Conservation (phyloP, 2,329 filamentous ascomycete genomes). For the Hirsutella thompsonii region DNA sequence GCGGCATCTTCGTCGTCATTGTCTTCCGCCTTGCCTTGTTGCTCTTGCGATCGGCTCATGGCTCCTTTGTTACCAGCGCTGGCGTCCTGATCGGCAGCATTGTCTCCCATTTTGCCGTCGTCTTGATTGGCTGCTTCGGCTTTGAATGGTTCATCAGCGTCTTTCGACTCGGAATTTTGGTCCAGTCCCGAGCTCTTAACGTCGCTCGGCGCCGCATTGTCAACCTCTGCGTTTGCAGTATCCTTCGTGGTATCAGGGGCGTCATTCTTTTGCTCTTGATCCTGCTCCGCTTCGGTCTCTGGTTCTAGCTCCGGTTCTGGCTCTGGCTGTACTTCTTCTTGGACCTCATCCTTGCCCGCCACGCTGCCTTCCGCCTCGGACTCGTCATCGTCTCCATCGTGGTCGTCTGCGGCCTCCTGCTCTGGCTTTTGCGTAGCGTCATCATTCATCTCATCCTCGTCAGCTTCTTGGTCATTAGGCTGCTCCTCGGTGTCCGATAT, state of each 20-base stretch:
- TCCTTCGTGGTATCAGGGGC: slow-evolving; percentile 25
- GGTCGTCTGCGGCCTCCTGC: slow-evolving; percentile 17
- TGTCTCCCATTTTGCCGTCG: slow-evolving; percentile 52
- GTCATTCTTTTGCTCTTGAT: slow-evolving; percentile 26
- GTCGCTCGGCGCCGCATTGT: slow-evolving; percentile 52
- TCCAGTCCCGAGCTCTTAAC: slow-evolving; percentile 52
- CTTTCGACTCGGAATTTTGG: slow-evolving; percentile 47
- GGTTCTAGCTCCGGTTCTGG: slow-evolving; percentile 14
- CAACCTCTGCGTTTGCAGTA: slow-evolving; percentile 37
- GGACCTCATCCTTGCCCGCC: slow-evolving; percentile 37
- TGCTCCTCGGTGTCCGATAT: slow-evolving; percentile 39
- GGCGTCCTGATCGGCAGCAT: slow-evolving; percentile 49
- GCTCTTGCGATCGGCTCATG: slow-evolving; percentile 33
- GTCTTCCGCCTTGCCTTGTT: slow-evolving; percentile 30
- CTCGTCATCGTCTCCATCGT: slow-evolving; percentile 44
- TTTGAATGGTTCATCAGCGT: slow-evolving; percentile 48
- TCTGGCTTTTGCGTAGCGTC: slow-evolving; percentile 23
- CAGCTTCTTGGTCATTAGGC: slow-evolving; percentile 21
- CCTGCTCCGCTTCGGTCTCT: slow-evolving; percentile 3
- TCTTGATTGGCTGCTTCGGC: slow-evolving; percentile 51
- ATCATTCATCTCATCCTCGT: slow-evolving; percentile 22
- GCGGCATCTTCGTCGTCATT: slow-evolving; percentile 31
- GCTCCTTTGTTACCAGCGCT: slow-evolving; percentile 50
- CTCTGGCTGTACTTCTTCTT: slow-evolving; percentile 28
- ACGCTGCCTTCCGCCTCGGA: slow-evolving; percentile 35